These are phyloP conservation scores for Aphanomyces cochlioides DNA, from an alignment of 352 stramenopile species.

Conservation along the genomic window DNA sequence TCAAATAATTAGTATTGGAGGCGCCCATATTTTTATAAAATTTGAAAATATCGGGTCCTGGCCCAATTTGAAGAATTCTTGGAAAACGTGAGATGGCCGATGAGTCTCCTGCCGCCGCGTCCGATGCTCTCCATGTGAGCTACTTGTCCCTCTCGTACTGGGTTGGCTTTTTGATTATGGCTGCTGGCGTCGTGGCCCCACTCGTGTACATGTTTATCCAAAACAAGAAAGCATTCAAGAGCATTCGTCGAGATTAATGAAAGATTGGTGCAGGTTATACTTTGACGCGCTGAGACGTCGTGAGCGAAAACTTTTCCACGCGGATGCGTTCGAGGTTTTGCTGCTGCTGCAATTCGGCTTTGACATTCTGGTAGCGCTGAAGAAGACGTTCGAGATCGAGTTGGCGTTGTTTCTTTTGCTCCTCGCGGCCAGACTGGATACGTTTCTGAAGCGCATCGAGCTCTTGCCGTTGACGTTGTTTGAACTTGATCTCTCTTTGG, in stretches of 20 bases:
- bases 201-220: constrained; percentile 85
- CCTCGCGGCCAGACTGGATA: constrained; percentile 91
- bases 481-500: constrained; percentile 93
- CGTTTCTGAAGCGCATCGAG: constrained; percentile 91
- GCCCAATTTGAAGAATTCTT: too few relatives aligned
- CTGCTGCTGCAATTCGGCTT: constrained; percentile 91
- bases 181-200: constrained; percentile 61
- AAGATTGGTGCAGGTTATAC: constrained; percentile 2
- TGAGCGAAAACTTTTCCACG: constrained; percentile 70
- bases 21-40: too few relatives aligned
- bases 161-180: constrained; percentile 59
- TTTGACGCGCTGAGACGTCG: constrained; percentile 33
- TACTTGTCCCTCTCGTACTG: constrained; percentile 71
- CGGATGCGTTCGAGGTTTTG: constrained; percentile 92
- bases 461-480: constrained; percentile 90
- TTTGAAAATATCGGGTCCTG: too few relatives aligned
- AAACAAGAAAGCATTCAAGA: constrained; percentile 85
- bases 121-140: constrained; percentile 40
- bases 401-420: constrained; percentile 94
- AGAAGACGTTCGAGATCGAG: constrained; percentile 90
- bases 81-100: constrained; percentile 1
- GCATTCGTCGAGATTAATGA: constrained; percentile 42
- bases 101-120: constrained; percentile 22
- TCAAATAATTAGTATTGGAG: constrained; percentile 1
- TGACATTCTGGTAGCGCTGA: constrained; percentile 95